A percentile compares a stretch with the other conserved stretches of the same genome.
phyloP scores from a whole-genome alignment of 106 monocot genomes.

The Hemerocallis citrina region DNA sequence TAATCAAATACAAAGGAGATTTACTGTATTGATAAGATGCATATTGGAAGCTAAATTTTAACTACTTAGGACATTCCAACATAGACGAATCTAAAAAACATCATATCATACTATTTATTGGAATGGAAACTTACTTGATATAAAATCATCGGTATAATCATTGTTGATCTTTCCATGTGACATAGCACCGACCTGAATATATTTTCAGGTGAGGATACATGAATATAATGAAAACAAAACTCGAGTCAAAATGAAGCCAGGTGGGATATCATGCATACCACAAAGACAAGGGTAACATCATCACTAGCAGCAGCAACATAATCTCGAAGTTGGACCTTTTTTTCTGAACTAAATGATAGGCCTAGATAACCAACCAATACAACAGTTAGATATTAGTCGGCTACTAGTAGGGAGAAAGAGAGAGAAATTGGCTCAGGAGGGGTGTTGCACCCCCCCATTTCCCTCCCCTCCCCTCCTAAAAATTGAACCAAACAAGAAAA shows the following conservation, averaged over 20 bases:
- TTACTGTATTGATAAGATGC: too few relatives aligned
- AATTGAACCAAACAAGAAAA: too few relatives aligned
- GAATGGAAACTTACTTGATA: slow-evolving; percentile 65
- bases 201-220: background rate
- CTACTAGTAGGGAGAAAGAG: background rate
- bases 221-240: background rate
- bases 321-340: slow-evolving; percentile 53
- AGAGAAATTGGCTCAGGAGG: too few relatives aligned
- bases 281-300: slow-evolving; percentile 69
- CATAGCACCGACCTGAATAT: slow-evolving; percentile 83
- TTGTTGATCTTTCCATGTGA: slow-evolving; percentile 82
- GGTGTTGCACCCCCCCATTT: too few relatives aligned
- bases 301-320: slow-evolving; percentile 70
- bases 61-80: too few relatives aligned
- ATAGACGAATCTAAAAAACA: too few relatives aligned
- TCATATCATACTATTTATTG: too few relatives aligned
- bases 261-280: slow-evolving; percentile 44
- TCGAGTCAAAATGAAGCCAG: background rate
- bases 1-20: too few relatives aligned
- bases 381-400: too few relatives aligned
- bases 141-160: slow-evolving; percentile 72
- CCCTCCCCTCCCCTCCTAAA: too few relatives aligned
- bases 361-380: slow-evolving; percentile 28
- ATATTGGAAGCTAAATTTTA: too few relatives aligned
- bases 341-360: slow-evolving; percentile 81